Evolutionary conservation across 1,139 yeast genomes (phyloP).

Genomic region (Yamadazyma membranifaciens): DNA sequence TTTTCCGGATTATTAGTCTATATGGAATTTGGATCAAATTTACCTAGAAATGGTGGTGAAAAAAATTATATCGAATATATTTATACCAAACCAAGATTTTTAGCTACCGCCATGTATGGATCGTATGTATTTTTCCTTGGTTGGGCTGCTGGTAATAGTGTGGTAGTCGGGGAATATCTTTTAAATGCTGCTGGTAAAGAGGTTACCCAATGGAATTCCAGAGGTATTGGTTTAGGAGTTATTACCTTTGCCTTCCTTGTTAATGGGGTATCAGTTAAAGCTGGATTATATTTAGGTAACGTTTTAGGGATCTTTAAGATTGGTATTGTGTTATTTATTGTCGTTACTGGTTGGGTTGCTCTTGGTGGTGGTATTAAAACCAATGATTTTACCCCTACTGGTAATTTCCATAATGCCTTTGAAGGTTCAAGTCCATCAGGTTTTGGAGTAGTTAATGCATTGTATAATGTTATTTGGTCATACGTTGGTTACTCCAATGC

Average conservation of each 20-base stretch:
- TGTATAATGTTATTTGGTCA: slow-evolving; percentile 81
- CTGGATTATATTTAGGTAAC: slow-evolving; percentile 70
- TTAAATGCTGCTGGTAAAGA: slow-evolving; percentile 71
- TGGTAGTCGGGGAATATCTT: slow-evolving; percentile 49
- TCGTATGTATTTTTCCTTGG: slow-evolving; percentile 75
- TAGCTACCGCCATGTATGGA: slow-evolving; percentile 74
- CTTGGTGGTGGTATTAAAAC: slow-evolving; percentile 65
- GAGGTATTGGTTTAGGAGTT: slow-evolving; percentile 74
- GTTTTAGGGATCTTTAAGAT: slow-evolving; percentile 70
- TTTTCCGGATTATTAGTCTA: slow-evolving; percentile 73
- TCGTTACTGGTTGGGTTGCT: slow-evolving; percentile 81
- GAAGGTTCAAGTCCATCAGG: slow-evolving; percentile 61
- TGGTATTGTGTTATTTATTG: slow-evolving; percentile 62
- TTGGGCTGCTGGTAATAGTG: slow-evolving; percentile 79
- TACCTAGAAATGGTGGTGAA: slow-evolving; percentile 87
- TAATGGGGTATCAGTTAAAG: slow-evolving; percentile 59
- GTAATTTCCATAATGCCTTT: slow-evolving; percentile 63
- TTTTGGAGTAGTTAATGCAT: slow-evolving; percentile 73
- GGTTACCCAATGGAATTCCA: slow-evolving; percentile 70
- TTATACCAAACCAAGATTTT: slow-evolving; percentile 64
- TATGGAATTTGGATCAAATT: slow-evolving; percentile 81
- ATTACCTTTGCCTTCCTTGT: slow-evolving; percentile 68
- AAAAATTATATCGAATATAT: slow-evolving; percentile 78
- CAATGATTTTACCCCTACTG: slow-evolving; percentile 48
- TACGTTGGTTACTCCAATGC: slow-evolving; percentile 75